phyloP scores from a whole-genome alignment of 2,329 filamentous ascomycete genomes.

The Neofusicoccum kwambonambiense region DNA sequence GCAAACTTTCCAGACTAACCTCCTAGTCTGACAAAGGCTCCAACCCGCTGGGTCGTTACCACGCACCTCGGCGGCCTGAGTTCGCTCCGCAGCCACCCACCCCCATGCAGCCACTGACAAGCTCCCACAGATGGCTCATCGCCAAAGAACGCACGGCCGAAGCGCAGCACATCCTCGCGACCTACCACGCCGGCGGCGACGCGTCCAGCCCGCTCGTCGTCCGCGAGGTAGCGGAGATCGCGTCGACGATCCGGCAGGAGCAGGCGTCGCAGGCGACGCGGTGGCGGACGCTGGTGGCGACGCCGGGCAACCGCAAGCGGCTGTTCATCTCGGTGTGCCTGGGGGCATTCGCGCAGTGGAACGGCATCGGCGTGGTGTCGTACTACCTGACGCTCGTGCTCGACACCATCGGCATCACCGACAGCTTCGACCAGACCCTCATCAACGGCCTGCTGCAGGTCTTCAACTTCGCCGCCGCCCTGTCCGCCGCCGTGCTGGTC shows the following conservation, averaged over 20 bases:
- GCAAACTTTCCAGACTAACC: too few species aligned
- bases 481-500: conserved; percentile 31
- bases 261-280: not conserved
- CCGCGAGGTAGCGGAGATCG: conserved; percentile 11
- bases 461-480: conserved; percentile 17
- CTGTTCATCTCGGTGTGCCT: conserved; percentile 53
- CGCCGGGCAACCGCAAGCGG: conserved; percentile 52
- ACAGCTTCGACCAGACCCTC: conserved; percentile 36
- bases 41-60: too few species aligned
- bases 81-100: too few species aligned
- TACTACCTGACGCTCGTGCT: conserved; percentile 41
- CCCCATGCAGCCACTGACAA: conserved; percentile 19
- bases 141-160: conserved; percentile 53
- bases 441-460: conserved; percentile 46
- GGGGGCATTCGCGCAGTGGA: conserved; percentile 60
- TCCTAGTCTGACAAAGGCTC: too few species aligned
- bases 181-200: conserved; percentile 52
- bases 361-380: conserved; percentile 52
- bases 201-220: not conserved
- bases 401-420: conserved; percentile 36
- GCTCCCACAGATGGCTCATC: conserved; percentile 56
- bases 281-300: conserved; percentile 13
- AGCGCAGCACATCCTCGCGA: conserved; percentile 52
- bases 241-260: not conserved
- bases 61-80: too few species aligned